These are phyloP conservation scores for Poronia punctata DNA, from an alignment of 495 filamentous ascomycete genomes.

Conservation along the genomic window DNA sequence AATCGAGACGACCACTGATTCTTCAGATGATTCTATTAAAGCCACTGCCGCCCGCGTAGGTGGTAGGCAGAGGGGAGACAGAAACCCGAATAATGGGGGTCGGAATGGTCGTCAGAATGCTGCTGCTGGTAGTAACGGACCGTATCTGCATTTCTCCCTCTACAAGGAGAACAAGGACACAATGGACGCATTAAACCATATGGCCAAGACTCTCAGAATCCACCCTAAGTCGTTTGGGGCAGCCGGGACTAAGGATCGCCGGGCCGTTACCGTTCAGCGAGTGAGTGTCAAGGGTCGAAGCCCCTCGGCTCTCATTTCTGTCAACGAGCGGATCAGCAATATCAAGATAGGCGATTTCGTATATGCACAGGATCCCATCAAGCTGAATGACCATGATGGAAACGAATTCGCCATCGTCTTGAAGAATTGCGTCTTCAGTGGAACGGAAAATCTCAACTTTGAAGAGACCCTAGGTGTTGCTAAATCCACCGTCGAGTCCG, in stretches of 20 bases:
- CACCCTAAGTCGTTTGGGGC: conserved; percentile 67
- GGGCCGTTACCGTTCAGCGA: conserved; percentile 81
- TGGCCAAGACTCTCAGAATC: conserved; percentile 62
- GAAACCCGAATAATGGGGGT: conserved; percentile 25
- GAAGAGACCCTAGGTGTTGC: conserved; percentile 30
- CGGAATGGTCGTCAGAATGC: conserved; percentile 17
- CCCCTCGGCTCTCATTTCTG: conserved; percentile 51
- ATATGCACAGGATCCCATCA: conserved; percentile 60
- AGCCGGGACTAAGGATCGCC: conserved; percentile 90
- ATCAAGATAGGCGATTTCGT: conserved; percentile 71
- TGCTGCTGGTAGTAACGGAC: conserved; percentile 44
- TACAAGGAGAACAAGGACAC: conserved; percentile 99
- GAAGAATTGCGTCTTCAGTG: conserved; percentile 63
- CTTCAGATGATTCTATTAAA: conserved; percentile 25
- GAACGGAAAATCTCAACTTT: conserved; percentile 29
- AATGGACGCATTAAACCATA: conserved; percentile 76
- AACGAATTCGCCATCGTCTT: conserved; percentile 92
- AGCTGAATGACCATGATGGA: conserved; percentile 74
- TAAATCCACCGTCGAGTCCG: conserved; percentile 30
- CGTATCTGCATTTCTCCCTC: conserved; percentile 85
- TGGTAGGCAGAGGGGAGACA: conserved; percentile 31
- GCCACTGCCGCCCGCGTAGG: conserved; percentile 23
- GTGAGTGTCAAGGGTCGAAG: conserved; percentile 64
- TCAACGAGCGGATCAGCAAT: conserved; percentile 56
- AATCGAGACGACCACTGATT: conserved; percentile 24